Base-by-base conservation (phyloP, 331 rosid genomes). In the Quercus phellos region DNA sequence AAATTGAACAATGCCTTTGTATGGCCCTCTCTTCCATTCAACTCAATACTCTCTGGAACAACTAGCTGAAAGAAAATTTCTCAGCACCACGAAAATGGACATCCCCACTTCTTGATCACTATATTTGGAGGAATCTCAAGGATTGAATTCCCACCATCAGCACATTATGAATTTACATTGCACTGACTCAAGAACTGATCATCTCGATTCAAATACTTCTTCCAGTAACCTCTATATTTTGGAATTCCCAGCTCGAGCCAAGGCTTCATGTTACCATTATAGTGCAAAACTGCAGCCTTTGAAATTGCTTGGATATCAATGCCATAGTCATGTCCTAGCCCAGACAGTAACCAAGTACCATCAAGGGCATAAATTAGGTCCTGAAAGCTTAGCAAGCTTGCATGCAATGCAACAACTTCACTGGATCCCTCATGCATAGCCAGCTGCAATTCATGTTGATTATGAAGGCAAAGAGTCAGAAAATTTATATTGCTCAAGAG, bases 161-260 rank as follows among this genome's bases (percentile, higher is more conserved):
- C 81, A 72, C 73, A 77, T 77, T 87, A 92, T 78, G 96, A 90
- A 87, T 91, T 81, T 85, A 92, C 89, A 69, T 94, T 94, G 90
- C 99, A 94, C 79, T 94, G 94, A 18, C 93, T 91, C 86, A 94
- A 90, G 89, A 94, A 90, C 74, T 78, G 90, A 82, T 94, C 93
- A 46, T 90, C 94, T 84, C 80, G 89, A 89, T 85, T 91, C 83
- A 91, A 58, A 85, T 78, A 94, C 81, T 79, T 89, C 91, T 84
- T 94, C 99, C 99, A 94, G 77, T 84, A 83, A 84, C 79, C 78
- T 66, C 78, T 92, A 75, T 92, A 94, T 73, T 88, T 85, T 21
- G 97, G 92, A 79, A 94, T 94, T 76, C 99, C 99, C 89, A 94
- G 82, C 81, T 94, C 99, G 69, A 94, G 92, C 98, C 98, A 94